Base-by-base conservation (phyloP, 352 stramenopile species). In the Globisporangium nunn region DNA sequence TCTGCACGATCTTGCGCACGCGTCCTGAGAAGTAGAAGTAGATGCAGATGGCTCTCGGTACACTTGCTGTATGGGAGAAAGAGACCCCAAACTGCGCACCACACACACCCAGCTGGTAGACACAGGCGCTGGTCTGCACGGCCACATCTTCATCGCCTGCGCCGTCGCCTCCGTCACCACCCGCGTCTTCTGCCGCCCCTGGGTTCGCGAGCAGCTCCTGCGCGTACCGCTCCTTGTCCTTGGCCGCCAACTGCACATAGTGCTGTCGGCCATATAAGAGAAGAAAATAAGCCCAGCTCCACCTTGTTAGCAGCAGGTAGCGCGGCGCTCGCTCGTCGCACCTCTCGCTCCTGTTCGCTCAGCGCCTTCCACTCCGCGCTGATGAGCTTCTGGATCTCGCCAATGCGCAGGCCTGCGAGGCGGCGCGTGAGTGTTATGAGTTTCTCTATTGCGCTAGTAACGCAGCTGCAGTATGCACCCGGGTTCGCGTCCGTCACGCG, bases 1-100 rank as follows among this genome's bases (percentile, higher is more conserved):
- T 87, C 67, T 96, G 91, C 47, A 96, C 81, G 66, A 98, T 97
- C 58, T 96, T 97, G 54, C 93, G 89, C 59, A 98, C 91, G 28
- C 95, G 79, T 37, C 76, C 88, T 68, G 75, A 8, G 58, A 31
- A 28, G 12, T n/a, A 59, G 12, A 63, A 8, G 58, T 31, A 28
- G 12, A n/a, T 54, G 12, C 12, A 4, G n/a, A 18, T 29, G 8
- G 0, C 5, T 2, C 12, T 48, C 37, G 30, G n/a, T 17, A 4
- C 37, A 23, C 23, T 23, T 23, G 35, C 23, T 0, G 18, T 23
- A 37, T 33, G 82, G 59, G n/a, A 73, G 55, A 1, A 2, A 73
- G n/a, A 14, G 51, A 23, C 52, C 29, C 66, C 12, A 15, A 46
- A 53, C 5, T 14, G 31, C 12, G 35, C 18, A 40, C 29, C 18